Base-by-base conservation (phyloP, 306 rosid genomes). In the Calophaca sinica region DNA sequence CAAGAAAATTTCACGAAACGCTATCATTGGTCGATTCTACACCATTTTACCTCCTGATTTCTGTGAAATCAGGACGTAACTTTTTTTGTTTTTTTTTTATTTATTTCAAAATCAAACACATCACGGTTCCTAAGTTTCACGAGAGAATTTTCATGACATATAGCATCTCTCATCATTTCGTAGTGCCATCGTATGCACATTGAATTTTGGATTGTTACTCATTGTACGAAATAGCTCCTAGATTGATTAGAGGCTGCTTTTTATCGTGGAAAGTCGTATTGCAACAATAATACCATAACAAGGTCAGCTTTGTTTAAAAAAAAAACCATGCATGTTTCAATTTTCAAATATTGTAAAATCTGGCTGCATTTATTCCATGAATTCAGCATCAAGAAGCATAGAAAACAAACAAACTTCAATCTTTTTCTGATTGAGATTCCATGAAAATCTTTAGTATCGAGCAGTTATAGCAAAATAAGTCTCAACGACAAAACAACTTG, bases 381-480 rank as follows among this genome's bases (percentile, higher is more conserved):
- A 8, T 72, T 60, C 69, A 36, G 52, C n/a, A 65, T 44, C 50
- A 55, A 15, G 67, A 33, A 31, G 31, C 39, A 55, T 33, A 44
- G 32, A 45, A 15, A 66, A n/a, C 51, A 55, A 31, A 33, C 14
- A 32, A 28, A 5, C 57, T 4, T 41, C 3, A 10, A 31, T 31
- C 13, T 29, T 65, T 64, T 41, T 5, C 11, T 2, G 35, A 49
- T 38, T 52, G 33, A 52, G 51, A 35, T 74, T 20, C 54, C 7
- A 39, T 28, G 5, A 29, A 63, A 39, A 28, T 39, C n/a, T 62
- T 50, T 33, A 74, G 10, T 41, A 29, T 9, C 2, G 10, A 29
- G 58, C 7, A 49, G 26, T 32, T 7, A 46, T 48, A 7, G 48
- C 35, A 20, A 28, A 15, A 20, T 20, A 29, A 9, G 9, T 39